Evolutionary conservation across 257 asterid genomes (phyloP), one percentile per base, ranked within the genome.

Genomic region (Ophiorrhiza pumila): DNA sequence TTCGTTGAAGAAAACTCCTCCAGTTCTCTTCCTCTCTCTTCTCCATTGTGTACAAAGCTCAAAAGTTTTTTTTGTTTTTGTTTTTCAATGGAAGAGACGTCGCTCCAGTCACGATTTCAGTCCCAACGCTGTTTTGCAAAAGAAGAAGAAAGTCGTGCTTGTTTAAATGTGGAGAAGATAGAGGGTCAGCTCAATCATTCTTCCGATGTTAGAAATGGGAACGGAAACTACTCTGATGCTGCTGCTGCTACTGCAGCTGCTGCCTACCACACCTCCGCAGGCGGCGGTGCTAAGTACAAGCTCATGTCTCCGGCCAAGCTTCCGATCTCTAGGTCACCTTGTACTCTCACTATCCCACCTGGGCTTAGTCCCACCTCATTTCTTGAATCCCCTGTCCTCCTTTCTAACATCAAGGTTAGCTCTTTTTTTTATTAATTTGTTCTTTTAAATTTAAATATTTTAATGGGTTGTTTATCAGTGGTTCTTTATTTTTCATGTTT

Each of bases 261-360:
- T 46, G 67, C 23, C 17, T 63, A 42, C 32, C 7, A 73, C 22
- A 58, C 23, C 56, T 70, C 73, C 71, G 27, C 61, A 31, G 64
- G 20, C 70, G 78, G 71, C 60, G 83, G 76, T 72, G 99, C 98
- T 71, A 84, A 80, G 77, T 95, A 90, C 82, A 87, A 90, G 74
- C 96, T 95, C 55, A 82, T 90, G 96, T 92, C 97, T 41, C 99
- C 98, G 74, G 95, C 96, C 17, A 89, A 94, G 93, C 99, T 94
- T 80, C 98, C 98, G 91, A 94, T 94, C 90, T 86, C 95, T 69
- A 88, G 98, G 88, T 86, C 99, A 0, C 70, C 96, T 67, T 86
- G 91, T 71, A 64, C 76, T 76, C 85, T 95, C 53, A 86, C 92
- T 22, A 90, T 87, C 75, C 98, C 99, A 14, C 96, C 98, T 50